Evolutionary conservation across 202 grass and related monocot species (phyloP).

Genomic region (Dendrocalamus latiflorus): DNA sequence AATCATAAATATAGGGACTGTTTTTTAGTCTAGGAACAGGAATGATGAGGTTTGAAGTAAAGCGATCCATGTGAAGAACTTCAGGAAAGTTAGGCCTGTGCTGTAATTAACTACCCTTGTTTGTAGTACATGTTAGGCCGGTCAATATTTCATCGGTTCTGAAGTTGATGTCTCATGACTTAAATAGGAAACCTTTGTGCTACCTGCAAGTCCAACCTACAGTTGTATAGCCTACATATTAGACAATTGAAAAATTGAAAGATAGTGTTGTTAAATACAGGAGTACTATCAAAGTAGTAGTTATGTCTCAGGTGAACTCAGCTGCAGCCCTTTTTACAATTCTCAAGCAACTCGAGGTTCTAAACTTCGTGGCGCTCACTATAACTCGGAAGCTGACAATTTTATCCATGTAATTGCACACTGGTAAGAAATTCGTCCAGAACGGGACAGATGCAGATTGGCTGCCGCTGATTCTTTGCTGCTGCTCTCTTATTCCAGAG

Average conservation of each 20-base stretch:
- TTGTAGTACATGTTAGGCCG: background rate
- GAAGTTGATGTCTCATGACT: background rate
- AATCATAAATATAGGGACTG: background rate
- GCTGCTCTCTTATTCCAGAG: constrained; percentile 42
- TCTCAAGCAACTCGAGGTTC: background rate
- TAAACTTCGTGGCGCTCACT: background rate
- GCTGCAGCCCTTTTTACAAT: background rate
- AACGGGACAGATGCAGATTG: background rate
- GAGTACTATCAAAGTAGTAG: background rate
- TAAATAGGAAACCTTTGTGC: background rate
- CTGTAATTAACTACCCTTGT: background rate
- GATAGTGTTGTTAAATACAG: background rate
- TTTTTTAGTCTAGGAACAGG: background rate
- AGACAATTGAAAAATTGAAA: background rate
- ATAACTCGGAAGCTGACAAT: background rate
- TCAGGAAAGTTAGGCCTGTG: background rate
- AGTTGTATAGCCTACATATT: background rate
- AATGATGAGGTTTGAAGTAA: background rate
- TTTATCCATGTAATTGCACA: background rate
- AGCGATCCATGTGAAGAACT: background rate
- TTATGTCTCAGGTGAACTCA: background rate
- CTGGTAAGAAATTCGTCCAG: background rate
- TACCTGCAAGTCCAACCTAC: background rate
- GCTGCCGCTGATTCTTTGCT: background rate
- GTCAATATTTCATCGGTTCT: background rate